These are phyloP conservation scores for Phaseolus lunatus DNA, from an alignment of 306 rosid species.

Conservation along the genomic window DNA sequence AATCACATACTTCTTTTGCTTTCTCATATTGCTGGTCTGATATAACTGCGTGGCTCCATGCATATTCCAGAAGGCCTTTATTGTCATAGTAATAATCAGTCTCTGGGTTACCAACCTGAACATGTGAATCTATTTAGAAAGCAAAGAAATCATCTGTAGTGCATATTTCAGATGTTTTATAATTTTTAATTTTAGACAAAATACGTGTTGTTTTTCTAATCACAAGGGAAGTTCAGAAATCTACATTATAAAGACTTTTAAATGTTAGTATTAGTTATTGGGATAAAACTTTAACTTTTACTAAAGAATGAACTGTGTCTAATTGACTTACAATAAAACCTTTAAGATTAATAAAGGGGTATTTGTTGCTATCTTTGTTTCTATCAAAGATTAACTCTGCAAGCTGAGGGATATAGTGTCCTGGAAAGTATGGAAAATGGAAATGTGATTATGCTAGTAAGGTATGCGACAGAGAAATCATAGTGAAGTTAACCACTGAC, in stretches of 20 bases:
- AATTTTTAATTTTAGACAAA: background rate
- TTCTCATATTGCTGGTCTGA: constrained; percentile 57
- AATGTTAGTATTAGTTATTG: background rate
- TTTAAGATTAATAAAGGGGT: constrained; percentile 58
- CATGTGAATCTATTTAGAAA: background rate
- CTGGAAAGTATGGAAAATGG: constrained; percentile 41
- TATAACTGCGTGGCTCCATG: constrained; percentile 72
- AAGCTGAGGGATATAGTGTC: constrained; percentile 67
- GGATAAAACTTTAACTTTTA: background rate
- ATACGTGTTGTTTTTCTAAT: background rate
- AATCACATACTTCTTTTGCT: constrained; percentile 60
- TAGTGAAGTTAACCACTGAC: constrained; percentile 40
- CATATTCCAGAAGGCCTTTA: constrained; percentile 62
- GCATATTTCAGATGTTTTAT: background rate
- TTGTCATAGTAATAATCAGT: constrained; percentile 55
- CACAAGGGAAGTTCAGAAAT: background rate
- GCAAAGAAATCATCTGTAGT: background rate
- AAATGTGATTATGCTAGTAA: constrained; percentile 17
- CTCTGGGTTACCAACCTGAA: constrained; percentile 66
- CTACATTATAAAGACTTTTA: background rate
- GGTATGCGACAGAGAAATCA: background rate
- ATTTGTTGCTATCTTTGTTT: constrained; percentile 50
- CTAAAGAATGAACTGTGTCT: background rate
- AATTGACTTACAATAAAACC: constrained; percentile 64
- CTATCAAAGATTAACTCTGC: constrained; percentile 62